Base-by-base conservation (phyloP, 2,329 filamentous ascomycete genomes). In the Calonectria henricotiae region DNA sequence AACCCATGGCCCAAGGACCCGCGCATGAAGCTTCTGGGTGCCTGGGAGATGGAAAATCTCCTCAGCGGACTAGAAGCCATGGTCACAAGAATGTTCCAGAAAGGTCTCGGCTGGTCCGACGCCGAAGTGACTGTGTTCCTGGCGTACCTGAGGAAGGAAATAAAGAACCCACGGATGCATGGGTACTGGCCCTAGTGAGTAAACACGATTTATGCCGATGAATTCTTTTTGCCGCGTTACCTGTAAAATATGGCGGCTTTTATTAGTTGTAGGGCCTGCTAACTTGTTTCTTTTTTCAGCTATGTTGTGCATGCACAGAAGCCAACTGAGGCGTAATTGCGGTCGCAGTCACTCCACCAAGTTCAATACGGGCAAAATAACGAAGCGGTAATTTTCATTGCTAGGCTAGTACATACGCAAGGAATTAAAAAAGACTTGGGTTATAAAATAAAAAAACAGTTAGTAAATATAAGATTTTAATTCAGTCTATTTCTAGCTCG, bases 1-100 rank as follows among this genome's bases (percentile, higher is more conserved):
- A 86, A 85, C 71, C 79, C 82, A 1, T 89, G 87, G 87, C 83
- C 86, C 0, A 86, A 84, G 51, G 84, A 87, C 37, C 81, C 81
- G 7, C 84, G 84, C 17, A 81, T 86, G 67, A 89, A 89, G 75
- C 83, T 88, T 43, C 73, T 88, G 3, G 87, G 87, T 37, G 70
- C 65, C 30, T 73, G 75, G 75, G 75, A 76, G 39, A 76, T 76
- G 75, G 74, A 76, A 32, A 76, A 76, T 11, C 64, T 76, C 3
- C 72, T 76, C 1, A 62, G 51, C 2, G 74, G 74, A 0, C 68
- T 80, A 0, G 76, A 81, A 20, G 81, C 73, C 0, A 76, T 82
- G 69, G 76, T 75, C 2, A 75, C 80, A 12, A 80, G 79, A 4
- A 74, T 82, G 62, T 80, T 82, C 47, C 81, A 81, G 25, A 76